Conservation (phyloP, 169 alveolate species). For the Plasmodium gaboni region DNA sequence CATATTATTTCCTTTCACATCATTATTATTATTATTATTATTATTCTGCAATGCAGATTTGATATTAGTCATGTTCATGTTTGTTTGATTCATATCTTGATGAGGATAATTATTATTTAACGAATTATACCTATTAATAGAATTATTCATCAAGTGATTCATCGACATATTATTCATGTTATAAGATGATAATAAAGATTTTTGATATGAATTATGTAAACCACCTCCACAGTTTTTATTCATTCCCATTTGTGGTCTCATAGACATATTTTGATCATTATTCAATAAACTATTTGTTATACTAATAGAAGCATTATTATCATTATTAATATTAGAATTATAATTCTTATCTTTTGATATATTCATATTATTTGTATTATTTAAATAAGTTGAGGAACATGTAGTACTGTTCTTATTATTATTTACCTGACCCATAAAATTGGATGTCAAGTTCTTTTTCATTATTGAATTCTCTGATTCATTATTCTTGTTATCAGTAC, state of each 20-base stretch:
- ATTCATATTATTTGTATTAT: slow-evolving; percentile 4
- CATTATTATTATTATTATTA: slow-evolving; percentile 30
- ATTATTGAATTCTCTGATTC: slow-evolving; percentile 27
- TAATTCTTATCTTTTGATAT: not conserved
- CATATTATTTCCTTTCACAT: slow-evolving; percentile 20
- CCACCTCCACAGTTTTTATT: slow-evolving; percentile 47
- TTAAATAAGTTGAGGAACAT: slow-evolving; percentile 1
- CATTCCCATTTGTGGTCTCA: slow-evolving; percentile 49
- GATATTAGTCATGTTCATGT: slow-evolving; percentile 22
- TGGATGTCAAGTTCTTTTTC: slow-evolving; percentile 3
- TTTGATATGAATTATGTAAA: slow-evolving; percentile 40
- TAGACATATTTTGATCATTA: slow-evolving; percentile 38
- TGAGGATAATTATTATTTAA: slow-evolving; percentile 25
- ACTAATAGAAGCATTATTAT: slow-evolving; percentile 31
- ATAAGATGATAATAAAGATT: slow-evolving; percentile 34
- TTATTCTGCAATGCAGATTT: slow-evolving; percentile 11
- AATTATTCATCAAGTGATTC: slow-evolving; percentile 6
- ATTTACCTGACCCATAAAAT: slow-evolving; percentile 31
- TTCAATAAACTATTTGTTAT: slow-evolving; percentile 57
- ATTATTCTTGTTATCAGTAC: not conserved
- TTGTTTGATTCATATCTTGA: slow-evolving; percentile 52
- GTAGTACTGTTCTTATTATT: not conserved
- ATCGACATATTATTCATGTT: slow-evolving; percentile 30
- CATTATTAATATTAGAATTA: not conserved
- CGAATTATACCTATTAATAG: slow-evolving; percentile 35